These are phyloP conservation scores for Ochetophila trinervis DNA, from an alignment of 306 rosid genomes.

Conservation along the genomic window DNA sequence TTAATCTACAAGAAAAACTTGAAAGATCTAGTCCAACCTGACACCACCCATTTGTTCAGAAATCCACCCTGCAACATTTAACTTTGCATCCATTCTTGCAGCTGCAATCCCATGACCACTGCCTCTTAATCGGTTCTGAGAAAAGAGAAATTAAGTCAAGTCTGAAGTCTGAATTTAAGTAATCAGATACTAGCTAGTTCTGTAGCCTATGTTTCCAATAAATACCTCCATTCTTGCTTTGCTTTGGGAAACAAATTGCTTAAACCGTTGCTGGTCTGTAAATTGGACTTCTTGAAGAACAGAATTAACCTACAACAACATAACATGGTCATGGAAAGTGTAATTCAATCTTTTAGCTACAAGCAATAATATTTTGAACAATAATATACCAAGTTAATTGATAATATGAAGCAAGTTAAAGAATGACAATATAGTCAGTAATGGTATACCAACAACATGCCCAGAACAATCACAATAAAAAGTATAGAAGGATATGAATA, in stretches of 20 bases:
- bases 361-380: slow-evolving; percentile 7
- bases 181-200: slow-evolving; percentile 13
- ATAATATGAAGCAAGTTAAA: neutral
- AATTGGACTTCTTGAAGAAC: slow-evolving; percentile 95
- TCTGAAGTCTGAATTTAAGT: slow-evolving; percentile 2
- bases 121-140: slow-evolving; percentile 90
- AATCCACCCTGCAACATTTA: slow-evolving; percentile 89
- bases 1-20: neutral
- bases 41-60: slow-evolving; percentile 97
- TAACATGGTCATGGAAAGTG: slow-evolving; percentile 16
- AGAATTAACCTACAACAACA: slow-evolving; percentile 57
- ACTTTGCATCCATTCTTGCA: slow-evolving; percentile 96
- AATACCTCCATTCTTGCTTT: slow-evolving; percentile 95
- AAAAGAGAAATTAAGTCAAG: slow-evolving; percentile 10
- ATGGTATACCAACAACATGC: neutral
- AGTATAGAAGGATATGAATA: neutral
- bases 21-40: slow-evolving; percentile 59
- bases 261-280: slow-evolving; percentile 94
- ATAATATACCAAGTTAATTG: neutral
- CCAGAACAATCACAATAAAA: neutral
- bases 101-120: slow-evolving; percentile 98
- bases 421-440: neutral
- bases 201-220: slow-evolving; percentile 1
- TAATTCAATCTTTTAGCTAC: slow-evolving; percentile 22
- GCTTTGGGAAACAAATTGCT: slow-evolving; percentile 94